A percentile compares a stretch with the other conserved stretches of the same genome.
Conservation (phyloP, 2,329 filamentous ascomycete genomes). For the Fusarium chaquense region DNA sequence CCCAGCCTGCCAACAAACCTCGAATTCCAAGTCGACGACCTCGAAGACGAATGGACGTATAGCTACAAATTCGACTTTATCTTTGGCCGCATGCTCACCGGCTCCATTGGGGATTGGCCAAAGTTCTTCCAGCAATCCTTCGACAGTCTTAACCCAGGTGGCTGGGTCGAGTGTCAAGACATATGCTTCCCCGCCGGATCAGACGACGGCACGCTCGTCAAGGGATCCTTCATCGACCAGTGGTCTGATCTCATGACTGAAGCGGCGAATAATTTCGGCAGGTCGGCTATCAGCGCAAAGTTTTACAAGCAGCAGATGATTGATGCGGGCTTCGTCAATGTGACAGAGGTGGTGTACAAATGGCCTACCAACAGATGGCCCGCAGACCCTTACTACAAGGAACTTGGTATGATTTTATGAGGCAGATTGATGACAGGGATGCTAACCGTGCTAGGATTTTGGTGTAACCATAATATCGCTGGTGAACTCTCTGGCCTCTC, state of each 20-base stretch:
- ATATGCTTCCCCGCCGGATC: conserved; percentile 54
- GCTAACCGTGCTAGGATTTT: conserved; percentile 51
- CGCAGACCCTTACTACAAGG: conserved; percentile 63
- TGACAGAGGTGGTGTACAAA: conserved; percentile 61
- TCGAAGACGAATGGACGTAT: conserved; percentile 57
- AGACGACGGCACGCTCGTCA: conserved; percentile 56
- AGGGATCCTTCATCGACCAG: conserved; percentile 45
- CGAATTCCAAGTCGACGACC: conserved; percentile 60
- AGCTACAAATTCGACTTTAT: conserved; percentile 57
- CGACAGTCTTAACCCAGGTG: conserved; percentile 57
- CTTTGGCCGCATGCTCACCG: conserved; percentile 55
- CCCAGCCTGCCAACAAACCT: conserved; percentile 62
- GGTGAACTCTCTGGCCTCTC: conserved; percentile 53
- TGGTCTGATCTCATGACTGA: conserved; percentile 50
- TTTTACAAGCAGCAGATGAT: conserved; percentile 55
- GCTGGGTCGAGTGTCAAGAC: conserved; percentile 60
- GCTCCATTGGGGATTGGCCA: conserved; percentile 52
- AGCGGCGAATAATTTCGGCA: conserved; percentile 48
- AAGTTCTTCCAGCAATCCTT: conserved; percentile 54
- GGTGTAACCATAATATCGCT: conserved; percentile 51
- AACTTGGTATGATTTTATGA: conserved; percentile 55
- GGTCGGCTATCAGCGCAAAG: conserved; percentile 48
- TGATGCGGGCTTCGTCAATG: conserved; percentile 66
- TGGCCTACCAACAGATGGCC: conserved; percentile 66
- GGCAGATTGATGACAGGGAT: accelerated